Evolutionary conservation across 2,329 filamentous ascomycete species (phyloP), one percentile per base, ranked within the genome.

Genomic region (Hypoxylon sp.): DNA sequence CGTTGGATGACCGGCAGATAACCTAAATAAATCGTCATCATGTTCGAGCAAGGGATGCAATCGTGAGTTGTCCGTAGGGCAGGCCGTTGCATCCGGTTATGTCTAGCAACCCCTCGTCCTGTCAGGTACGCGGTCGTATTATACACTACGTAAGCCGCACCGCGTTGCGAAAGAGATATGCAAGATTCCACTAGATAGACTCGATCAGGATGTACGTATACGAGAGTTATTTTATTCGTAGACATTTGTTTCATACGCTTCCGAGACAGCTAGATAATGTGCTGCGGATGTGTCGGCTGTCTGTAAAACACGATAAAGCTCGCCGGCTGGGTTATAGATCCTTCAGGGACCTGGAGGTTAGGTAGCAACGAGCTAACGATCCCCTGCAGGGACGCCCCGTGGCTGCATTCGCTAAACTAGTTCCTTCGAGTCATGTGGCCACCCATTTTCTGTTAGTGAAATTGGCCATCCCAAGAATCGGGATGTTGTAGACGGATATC

Each of bases 341-440:
- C 21, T 26, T 20, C 11, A 23, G 30, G 41, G 20, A 9, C 27
- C 15, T n/a, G 30, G 6, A 20, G n/a, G n/a, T n/a, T n/a, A n/a
- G 12, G 27, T 35, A 25, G 32, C 30, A 27, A 23, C 26, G 38
- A 34, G 26, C 44, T 41, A 7, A 23, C 15, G n/a, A 13, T 19
- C 38, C 40, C 44, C 29, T 40, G 41, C 32, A 13, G 34, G 45
- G 48, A 47, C 36, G 51, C 49, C 56, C 15, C 27, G 26, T 17
- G 15, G 46, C 47, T 57, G 56, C 56, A 56, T 53, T 37, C 46
- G 40, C 35, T 57, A 37, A 43, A 21, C 30, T 31, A 34, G 29
- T 19, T 49, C 12, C 20, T 49, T 46, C 32, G 27, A 41, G 53
- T 59, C 56, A 59, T 59, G 53, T 57, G 53, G 56, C 11, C 34